phyloP scores from a whole-genome alignment of 306 rosid genomes.

The cucumber (Cucumis sativus) region Cucumber_9930_V3 NC_026657.2:38703001-38703500 shows the following conservation, averaged over 20 bases:
- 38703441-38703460: too few relatives aligned
- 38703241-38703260: constrained; percentile 64
- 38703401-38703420: too few relatives aligned
- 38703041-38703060: constrained; percentile 4
- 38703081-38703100: constrained; percentile 18
- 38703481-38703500: too few relatives aligned
- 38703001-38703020: neutral
- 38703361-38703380: too few relatives aligned
- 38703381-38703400: too few relatives aligned
- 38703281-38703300: neutral
- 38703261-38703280: constrained; percentile 3
- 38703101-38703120: constrained; percentile 57
- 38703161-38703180: constrained; percentile 91
- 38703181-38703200: constrained; percentile 54
- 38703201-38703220: constrained; percentile 39
- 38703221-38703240: constrained; percentile 91
- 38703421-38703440: too few relatives aligned
- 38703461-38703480: too few relatives aligned
- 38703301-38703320: neutral
- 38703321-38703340: too few relatives aligned
- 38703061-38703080: constrained; percentile 14
- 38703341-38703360: too few relatives aligned
- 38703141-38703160: constrained; percentile 95
- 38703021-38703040: neutral
- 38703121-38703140: constrained; percentile 86